These are phyloP conservation scores for Penicillium sp. DNA, from an alignment of 2,329 filamentous ascomycete genomes.

Conservation along the genomic window DNA sequence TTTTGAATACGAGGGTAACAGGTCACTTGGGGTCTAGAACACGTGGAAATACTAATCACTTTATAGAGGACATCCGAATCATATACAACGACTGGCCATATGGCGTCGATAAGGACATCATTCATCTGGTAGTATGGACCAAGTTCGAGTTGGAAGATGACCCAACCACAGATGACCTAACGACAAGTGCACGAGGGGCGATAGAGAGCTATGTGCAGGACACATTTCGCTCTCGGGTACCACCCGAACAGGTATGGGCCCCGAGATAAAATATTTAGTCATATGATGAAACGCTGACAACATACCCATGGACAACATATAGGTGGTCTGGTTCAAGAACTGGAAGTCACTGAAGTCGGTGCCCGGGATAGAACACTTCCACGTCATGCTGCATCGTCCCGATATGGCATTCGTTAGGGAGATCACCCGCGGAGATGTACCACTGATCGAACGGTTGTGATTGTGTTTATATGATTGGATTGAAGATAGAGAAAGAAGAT, in stretches of 20 bases:
- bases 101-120: slow-evolving; percentile 71
- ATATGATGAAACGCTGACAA: slow-evolving; percentile 4
- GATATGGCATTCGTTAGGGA: slow-evolving; percentile 65
- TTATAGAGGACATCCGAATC: slow-evolving; percentile 64
- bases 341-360: slow-evolving; percentile 83
- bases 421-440: slow-evolving; percentile 72
- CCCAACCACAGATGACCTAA: slow-evolving; percentile 63
- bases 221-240: slow-evolving; percentile 57
- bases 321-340: slow-evolving; percentile 88
- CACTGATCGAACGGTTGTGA: slow-evolving; percentile 54
- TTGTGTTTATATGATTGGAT: neutral
- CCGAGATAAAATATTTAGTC: slow-evolving; percentile 21
- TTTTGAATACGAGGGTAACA: slow-evolving; percentile 38
- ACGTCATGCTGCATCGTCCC: slow-evolving; percentile 83
- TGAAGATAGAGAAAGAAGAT: neutral
- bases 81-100: slow-evolving; percentile 95
- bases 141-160: slow-evolving; percentile 79
- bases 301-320: slow-evolving; percentile 5
- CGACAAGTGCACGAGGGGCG: slow-evolving; percentile 57
- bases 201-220: slow-evolving; percentile 69
- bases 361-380: slow-evolving; percentile 86
- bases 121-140: slow-evolving; percentile 89
- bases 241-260: slow-evolving; percentile 38
- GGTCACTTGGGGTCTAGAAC: slow-evolving; percentile 5
- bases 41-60: neutral